A percentile compares a stretch with the other conserved stretches of the same genome.
Evolutionary conservation across 73 alveolate species (phyloP).

Genomic region (Paramecium biaurelia): DNA sequence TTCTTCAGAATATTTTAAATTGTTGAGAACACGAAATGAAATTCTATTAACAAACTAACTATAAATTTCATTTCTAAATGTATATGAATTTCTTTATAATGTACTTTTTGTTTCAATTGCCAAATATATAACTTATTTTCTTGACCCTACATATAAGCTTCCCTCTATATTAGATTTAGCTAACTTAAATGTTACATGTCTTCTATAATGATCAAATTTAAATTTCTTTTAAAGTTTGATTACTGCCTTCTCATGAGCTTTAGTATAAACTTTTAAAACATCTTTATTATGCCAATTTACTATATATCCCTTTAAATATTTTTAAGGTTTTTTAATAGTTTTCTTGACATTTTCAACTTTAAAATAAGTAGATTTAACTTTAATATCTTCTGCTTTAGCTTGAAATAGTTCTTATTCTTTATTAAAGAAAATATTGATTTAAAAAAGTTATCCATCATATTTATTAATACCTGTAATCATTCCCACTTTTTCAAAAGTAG

Average conservation of each 20-base stretch:
- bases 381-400: not conserved
- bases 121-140: not conserved
- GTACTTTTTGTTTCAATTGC: not conserved
- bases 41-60: not conserved
- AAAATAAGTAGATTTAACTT: not conserved
- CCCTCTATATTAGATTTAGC: not conserved
- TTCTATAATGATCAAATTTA: constrained; percentile 5
- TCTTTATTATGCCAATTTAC: not conserved
- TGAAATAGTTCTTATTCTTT: not conserved
- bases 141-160: not conserved
- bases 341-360: constrained; percentile 15
- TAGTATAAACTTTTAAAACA: not conserved
- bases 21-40: not conserved
- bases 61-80: not conserved
- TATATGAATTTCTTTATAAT: not conserved
- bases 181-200: not conserved
- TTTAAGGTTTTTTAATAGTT: not conserved
- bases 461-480: not conserved
- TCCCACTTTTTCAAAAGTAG: not conserved
- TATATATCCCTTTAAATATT: constrained; percentile 1
- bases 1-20: not conserved
- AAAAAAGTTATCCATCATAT: not conserved
- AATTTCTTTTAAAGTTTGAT: not conserved
- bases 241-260: constrained; percentile 30
- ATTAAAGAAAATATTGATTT: not conserved